Percentiles rank a stretch among this genome's conserved stretches.
These are phyloP conservation scores for Cyberlindnera maclurae DNA, from an alignment of 805 yeast species.

Conservation along the genomic window DNA sequence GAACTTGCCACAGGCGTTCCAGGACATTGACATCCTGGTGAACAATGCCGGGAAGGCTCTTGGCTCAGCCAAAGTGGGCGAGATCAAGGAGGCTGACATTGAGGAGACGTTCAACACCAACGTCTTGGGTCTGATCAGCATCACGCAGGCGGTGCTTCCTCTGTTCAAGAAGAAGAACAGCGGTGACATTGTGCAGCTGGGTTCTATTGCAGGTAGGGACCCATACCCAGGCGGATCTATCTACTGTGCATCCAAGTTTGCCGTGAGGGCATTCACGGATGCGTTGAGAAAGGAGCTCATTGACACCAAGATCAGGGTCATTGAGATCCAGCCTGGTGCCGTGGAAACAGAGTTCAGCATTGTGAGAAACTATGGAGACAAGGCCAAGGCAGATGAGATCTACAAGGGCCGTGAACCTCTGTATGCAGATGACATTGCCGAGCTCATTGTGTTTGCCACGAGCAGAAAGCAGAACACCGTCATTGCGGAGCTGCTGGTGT, in stretches of 20 bases:
- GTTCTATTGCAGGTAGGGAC: slow-evolving; percentile 75
- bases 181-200: slow-evolving; percentile 70
- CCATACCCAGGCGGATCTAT: slow-evolving; percentile 76
- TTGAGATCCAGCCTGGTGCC: slow-evolving; percentile 63
- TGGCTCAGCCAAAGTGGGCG: slow-evolving; percentile 74
- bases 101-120: slow-evolving; percentile 77
- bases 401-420: slow-evolving; percentile 51
- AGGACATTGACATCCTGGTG: slow-evolving; percentile 57
- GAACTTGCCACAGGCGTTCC: slow-evolving; percentile 49
- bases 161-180: slow-evolving; percentile 60
- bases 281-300: slow-evolving; percentile 70
- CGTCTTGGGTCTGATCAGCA: slow-evolving; percentile 75
- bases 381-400: slow-evolving; percentile 44
- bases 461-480: slow-evolving; percentile 54
- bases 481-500: slow-evolving; percentile 69
- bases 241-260: slow-evolving; percentile 71
- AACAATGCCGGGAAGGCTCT: slow-evolving; percentile 78
- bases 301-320: slow-evolving; percentile 58
- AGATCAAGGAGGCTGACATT: slow-evolving; percentile 55
- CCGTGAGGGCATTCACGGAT: slow-evolving; percentile 64
- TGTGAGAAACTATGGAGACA: slow-evolving; percentile 55
- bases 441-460: slow-evolving; percentile 48
- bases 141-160: slow-evolving; percentile 75
- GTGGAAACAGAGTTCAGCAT: slow-evolving; percentile 63
- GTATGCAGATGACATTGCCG: slow-evolving; percentile 54